Percentiles rank a stretch among this genome's conserved stretches.
Evolutionary conservation across 2,329 filamentous ascomycete genomes (phyloP).

Genomic region (Botrytis fragariae): DNA sequence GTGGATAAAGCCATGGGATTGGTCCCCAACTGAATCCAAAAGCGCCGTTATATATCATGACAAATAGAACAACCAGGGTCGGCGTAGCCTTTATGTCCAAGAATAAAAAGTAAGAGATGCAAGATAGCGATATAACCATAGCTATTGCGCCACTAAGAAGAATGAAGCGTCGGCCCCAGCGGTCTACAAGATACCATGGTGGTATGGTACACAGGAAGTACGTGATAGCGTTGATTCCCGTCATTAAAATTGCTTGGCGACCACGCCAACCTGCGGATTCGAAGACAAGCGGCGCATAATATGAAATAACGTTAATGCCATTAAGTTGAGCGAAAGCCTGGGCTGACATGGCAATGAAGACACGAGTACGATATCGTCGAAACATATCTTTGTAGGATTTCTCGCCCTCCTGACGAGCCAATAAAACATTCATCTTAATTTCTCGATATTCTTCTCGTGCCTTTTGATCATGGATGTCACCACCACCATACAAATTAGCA

Average conservation of each 20-base stretch:
- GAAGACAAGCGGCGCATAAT: constrained; percentile 95
- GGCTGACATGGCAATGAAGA: constrained; percentile 98
- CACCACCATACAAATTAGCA: constrained; percentile 92
- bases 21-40: constrained; percentile 98
- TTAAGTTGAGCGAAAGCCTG: constrained; percentile 95
- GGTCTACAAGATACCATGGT: constrained; percentile 95
- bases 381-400: constrained; percentile 94
- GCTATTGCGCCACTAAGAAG: constrained; percentile 83
- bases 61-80: constrained; percentile 83
- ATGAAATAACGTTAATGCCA: constrained; percentile 99
- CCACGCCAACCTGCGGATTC: constrained; percentile 95
- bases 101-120: constrained; percentile 94
- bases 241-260: constrained; percentile 91
- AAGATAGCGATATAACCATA: constrained; percentile 83
- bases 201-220: constrained; percentile 91
- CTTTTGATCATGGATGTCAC: constrained; percentile 90
- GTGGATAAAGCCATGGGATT: constrained; percentile 96
- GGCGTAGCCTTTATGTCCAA: constrained; percentile 78
- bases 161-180: constrained; percentile 85
- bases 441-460: constrained; percentile 95
- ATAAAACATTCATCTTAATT: constrained; percentile 96
- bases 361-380: constrained; percentile 81
- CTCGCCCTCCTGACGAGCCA: constrained; percentile 93
- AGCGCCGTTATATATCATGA: constrained; percentile 97
- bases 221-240: constrained; percentile 88